Percentiles rank a stretch among this genome's conserved stretches.
Conservation (phyloP, 1,139 yeast genomes). For the Zygosaccharomyces sapae region DNA sequence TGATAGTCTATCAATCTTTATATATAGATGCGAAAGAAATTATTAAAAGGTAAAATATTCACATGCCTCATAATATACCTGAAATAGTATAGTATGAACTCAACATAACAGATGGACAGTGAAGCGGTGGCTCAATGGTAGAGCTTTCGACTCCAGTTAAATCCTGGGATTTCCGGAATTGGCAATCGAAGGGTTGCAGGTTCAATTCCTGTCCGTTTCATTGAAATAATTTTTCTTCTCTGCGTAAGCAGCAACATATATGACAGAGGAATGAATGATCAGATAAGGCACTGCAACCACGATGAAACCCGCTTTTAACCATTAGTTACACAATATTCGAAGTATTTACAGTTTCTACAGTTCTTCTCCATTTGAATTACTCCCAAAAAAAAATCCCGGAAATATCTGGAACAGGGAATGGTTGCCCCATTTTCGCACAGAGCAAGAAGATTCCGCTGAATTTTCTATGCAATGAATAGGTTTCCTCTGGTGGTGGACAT, state of each 20-base stretch:
- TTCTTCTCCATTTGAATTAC: slow-evolving; percentile 2
- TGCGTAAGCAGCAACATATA: too few species aligned
- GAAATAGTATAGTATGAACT: too few species aligned
- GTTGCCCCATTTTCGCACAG: slow-evolving; percentile 83
- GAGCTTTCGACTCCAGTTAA: slow-evolving; percentile 82
- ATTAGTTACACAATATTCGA: not conserved
- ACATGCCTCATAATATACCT: too few species aligned
- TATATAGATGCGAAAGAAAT: too few species aligned
- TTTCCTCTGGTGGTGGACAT: slow-evolving; percentile 98
- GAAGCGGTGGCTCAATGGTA: slow-evolving; percentile 94
- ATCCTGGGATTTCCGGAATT: slow-evolving; percentile 27
- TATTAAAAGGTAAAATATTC: too few species aligned
- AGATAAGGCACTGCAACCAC: too few species aligned
- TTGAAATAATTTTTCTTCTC: slow-evolving; percentile 16
- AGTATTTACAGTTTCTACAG: not conserved
- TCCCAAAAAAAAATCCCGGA: slow-evolving; percentile 51
- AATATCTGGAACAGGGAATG: slow-evolving; percentile 77
- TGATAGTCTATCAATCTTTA: too few species aligned
- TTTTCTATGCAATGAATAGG: slow-evolving; percentile 90
- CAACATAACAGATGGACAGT: slow-evolving; percentile 1
- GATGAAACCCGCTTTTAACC: too few species aligned
- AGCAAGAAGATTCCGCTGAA: slow-evolving; percentile 89
- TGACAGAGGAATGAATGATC: too few species aligned
- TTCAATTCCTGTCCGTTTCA: slow-evolving; percentile 75
- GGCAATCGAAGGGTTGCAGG: slow-evolving; percentile 70